These are phyloP conservation scores for Dactylellina sp. DNA, from an alignment of 2,329 filamentous ascomycete genomes.

Conservation along the genomic window DNA sequence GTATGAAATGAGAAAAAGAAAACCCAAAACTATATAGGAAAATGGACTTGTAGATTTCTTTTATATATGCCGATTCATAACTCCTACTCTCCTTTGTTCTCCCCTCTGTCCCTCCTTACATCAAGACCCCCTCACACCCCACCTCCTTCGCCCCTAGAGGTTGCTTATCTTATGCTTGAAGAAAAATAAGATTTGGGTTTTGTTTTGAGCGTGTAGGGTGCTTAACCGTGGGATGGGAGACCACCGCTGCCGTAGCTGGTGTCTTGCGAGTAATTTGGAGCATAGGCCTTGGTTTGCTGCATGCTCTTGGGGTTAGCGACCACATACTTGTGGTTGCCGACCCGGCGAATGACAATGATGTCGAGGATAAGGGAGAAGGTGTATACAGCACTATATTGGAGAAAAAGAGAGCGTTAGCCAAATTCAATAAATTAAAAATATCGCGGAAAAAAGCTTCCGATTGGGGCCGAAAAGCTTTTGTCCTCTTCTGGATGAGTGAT, in stretches of 20 bases:
- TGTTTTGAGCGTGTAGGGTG: background rate
- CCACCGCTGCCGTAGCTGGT: constrained; percentile 56
- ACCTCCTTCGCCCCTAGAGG: background rate
- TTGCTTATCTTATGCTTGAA: background rate
- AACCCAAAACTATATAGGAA: background rate
- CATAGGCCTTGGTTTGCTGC: constrained; percentile 55
- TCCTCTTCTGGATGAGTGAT: background rate
- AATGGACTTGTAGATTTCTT: background rate
- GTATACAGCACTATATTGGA: constrained; percentile 31
- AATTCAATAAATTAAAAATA: no score
- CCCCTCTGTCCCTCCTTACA: background rate
- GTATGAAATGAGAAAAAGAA: background rate
- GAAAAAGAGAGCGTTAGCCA: no score
- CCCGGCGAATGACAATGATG: constrained; percentile 43
- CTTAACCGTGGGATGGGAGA: constrained; percentile 54
- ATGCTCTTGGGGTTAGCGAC: constrained; percentile 56
- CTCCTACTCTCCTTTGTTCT: background rate
- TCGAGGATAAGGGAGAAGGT: constrained; percentile 37
- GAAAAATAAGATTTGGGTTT: no score
- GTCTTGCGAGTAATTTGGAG: constrained; percentile 49
- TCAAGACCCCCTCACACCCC: background rate
- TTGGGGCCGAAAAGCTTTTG: no score
- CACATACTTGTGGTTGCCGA: constrained; percentile 54
- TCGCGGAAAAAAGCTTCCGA: no score
- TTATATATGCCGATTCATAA: background rate